These are phyloP conservation scores for Rubia yunnanensis DNA, from an alignment of 257 asterid species.

Conservation along the genomic window DNA sequence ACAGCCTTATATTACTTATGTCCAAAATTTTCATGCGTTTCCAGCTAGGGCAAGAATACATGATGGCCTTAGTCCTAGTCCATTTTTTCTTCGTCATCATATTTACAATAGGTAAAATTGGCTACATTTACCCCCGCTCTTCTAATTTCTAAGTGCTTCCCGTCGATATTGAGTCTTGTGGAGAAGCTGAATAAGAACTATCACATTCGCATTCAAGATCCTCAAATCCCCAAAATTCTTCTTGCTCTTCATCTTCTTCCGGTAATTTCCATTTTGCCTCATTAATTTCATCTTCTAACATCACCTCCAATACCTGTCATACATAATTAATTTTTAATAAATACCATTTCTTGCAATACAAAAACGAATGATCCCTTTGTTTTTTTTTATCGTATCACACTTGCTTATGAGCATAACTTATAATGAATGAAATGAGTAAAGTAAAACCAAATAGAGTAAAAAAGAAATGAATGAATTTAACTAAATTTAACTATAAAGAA, in stretches of 20 bases:
- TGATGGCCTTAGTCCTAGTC: not conserved
- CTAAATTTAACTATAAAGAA: too few relatives aligned
- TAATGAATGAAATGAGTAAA: too few relatives aligned
- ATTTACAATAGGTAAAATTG: constrained; percentile 3
- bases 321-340: not conserved
- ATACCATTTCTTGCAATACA: not conserved
- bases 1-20: not conserved
- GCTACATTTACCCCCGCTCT: not conserved
- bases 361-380: too few relatives aligned
- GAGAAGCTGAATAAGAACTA: constrained; percentile 50
- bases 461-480: too few relatives aligned
- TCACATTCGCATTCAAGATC: constrained; percentile 80
- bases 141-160: constrained; percentile 29
- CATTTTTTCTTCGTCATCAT: not conserved
- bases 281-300: constrained; percentile 49
- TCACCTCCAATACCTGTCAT: constrained; percentile 55
- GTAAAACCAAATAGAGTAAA: too few relatives aligned
- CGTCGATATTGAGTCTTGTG: constrained; percentile 36
- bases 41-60: not conserved
- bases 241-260: constrained; percentile 56
- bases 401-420: too few relatives aligned
- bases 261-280: constrained; percentile 69
- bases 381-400: too few relatives aligned
- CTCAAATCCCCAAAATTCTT: constrained; percentile 79
- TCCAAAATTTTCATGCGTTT: constrained; percentile 7